phyloP scores from a whole-genome alignment of 495 filamentous ascomycete species.

The Elaphomyces granulatus region DNA sequence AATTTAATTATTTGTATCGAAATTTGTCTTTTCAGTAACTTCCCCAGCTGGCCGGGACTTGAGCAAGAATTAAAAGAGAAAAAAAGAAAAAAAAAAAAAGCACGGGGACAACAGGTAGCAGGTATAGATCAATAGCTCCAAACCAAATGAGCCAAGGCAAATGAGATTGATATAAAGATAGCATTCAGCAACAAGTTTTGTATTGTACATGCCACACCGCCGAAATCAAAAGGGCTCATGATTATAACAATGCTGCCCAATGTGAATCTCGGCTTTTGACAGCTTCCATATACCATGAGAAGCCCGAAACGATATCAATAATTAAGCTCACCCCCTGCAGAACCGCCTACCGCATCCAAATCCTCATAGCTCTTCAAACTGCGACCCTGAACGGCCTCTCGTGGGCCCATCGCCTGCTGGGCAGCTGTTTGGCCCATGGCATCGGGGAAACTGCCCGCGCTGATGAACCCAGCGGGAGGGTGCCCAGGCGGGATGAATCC shows the following conservation, averaged over 20 bases:
- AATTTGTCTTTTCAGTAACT: too few relatives aligned
- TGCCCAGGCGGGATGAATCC: constrained; percentile 28
- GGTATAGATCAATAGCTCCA: too few relatives aligned
- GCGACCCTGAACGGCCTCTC: constrained; percentile 77
- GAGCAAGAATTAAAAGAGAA: too few relatives aligned
- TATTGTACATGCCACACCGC: too few relatives aligned
- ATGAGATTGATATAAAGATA: too few relatives aligned
- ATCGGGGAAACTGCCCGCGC: constrained; percentile 32
- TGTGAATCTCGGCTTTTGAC: not conserved
- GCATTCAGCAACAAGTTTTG: too few relatives aligned
- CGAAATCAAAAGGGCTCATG: too few relatives aligned
- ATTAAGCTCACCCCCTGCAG: constrained; percentile 44
- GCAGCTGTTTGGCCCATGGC: constrained; percentile 29
- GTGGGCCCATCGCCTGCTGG: constrained; percentile 57
- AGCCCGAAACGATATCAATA: constrained; percentile 35
- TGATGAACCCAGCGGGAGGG: constrained; percentile 15
- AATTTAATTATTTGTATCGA: too few relatives aligned
- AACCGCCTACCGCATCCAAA: constrained; percentile 58
- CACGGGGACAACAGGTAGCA: too few relatives aligned
- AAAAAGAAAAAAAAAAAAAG: too few relatives aligned
- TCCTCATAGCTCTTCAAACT: constrained; percentile 95
- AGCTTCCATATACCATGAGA: not conserved
- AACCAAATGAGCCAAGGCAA: too few relatives aligned
- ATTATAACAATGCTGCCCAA: not conserved
- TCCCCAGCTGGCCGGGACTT: too few relatives aligned